A percentile compares a stretch with the other conserved stretches of the same genome.
Conservation (phyloP, 1,139 yeast genomes). For the Meyerozyma smithsonii region DNA sequence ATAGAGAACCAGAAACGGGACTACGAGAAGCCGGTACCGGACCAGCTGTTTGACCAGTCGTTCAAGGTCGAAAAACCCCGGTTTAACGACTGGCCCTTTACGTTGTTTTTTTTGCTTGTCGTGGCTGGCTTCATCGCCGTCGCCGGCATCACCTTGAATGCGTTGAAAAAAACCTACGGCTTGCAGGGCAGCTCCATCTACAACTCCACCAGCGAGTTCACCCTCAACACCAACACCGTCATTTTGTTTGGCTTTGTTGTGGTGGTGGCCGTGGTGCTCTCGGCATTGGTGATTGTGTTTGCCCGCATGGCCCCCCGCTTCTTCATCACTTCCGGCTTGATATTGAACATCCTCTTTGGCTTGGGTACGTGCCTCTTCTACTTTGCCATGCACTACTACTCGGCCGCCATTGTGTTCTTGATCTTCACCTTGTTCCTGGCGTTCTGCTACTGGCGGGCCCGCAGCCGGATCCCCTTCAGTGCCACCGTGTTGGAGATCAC, state of each 20-base stretch:
- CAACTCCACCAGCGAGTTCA: constrained; percentile 45
- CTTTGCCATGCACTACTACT: constrained; percentile 58
- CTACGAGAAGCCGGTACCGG: constrained; percentile 30
- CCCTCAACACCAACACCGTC: constrained; percentile 70
- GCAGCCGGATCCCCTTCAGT: constrained; percentile 67
- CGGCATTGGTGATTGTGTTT: constrained; percentile 50
- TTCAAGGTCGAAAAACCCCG: constrained; percentile 64
- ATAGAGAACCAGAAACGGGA: constrained; percentile 23
- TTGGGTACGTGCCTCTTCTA: constrained; percentile 74
- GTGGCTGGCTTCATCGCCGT: constrained; percentile 68
- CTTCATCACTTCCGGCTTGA: constrained; percentile 68
- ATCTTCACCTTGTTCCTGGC: constrained; percentile 62
- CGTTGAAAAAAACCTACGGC: constrained; percentile 52
- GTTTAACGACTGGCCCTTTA: constrained; percentile 71
- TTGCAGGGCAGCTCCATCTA: constrained; percentile 68
- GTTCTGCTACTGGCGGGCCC: constrained; percentile 68
- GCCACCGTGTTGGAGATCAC: constrained; percentile 68
- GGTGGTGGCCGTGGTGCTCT: constrained; percentile 55
- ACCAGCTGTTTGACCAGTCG: constrained; percentile 52
- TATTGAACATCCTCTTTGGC: constrained; percentile 64
- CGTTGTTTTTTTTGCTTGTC: constrained; percentile 56
- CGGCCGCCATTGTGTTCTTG: constrained; percentile 75
- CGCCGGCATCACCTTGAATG: constrained; percentile 63
- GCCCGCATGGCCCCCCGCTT: constrained; percentile 62
- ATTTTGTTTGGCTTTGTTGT: constrained; percentile 66